Conservation (phyloP, 1,139 yeast genomes). For the Petasospora rhodanensis region DNA sequence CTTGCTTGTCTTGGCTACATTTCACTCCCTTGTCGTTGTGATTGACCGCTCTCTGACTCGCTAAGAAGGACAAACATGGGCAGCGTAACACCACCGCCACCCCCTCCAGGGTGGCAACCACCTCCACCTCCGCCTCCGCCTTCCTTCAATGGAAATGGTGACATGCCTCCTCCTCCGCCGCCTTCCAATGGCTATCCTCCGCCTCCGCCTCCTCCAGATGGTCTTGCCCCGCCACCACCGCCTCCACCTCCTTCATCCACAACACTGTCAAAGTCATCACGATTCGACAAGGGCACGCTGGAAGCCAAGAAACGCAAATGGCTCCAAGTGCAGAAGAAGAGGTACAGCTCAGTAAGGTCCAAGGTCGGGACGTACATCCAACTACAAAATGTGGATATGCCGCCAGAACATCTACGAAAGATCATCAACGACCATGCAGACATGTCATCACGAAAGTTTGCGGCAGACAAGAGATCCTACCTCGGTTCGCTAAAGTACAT, state of each 20-base stretch:
- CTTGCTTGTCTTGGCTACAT: slow-evolving; percentile 1
- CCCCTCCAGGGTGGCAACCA: slow-evolving; percentile 19
- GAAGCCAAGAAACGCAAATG: slow-evolving; percentile 53
- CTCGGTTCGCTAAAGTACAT: slow-evolving; percentile 88
- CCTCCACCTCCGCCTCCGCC: slow-evolving; percentile 16
- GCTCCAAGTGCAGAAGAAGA: slow-evolving; percentile 59
- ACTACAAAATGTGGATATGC: slow-evolving; percentile 77
- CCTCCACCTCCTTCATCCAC: slow-evolving; percentile 22
- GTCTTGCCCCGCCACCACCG: slow-evolving; percentile 5
- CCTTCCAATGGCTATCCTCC: slow-evolving; percentile 1
- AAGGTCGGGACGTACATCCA: slow-evolving; percentile 39
- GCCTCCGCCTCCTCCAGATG: slow-evolving; percentile 14
- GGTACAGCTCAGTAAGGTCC: slow-evolving; percentile 34
- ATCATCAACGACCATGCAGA: slow-evolving; percentile 85
- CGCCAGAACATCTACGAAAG: slow-evolving; percentile 88
- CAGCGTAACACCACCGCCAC: slow-evolving; percentile 13
- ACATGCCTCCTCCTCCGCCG: slow-evolving; percentile 4
- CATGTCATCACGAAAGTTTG: slow-evolving; percentile 70
- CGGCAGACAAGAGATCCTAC: slow-evolving; percentile 85
- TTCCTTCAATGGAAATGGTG: slow-evolving; percentile 1
- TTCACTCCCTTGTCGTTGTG: slow-evolving; percentile 1
- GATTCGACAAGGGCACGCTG: slow-evolving; percentile 27
- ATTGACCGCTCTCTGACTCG: too few species aligned
- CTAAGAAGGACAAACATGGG: too few species aligned
- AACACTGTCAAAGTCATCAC: slow-evolving; percentile 29